These are phyloP conservation scores for Aspergillus cavernicola DNA, from an alignment of 495 filamentous ascomycete species.

Conservation along the genomic window DNA sequence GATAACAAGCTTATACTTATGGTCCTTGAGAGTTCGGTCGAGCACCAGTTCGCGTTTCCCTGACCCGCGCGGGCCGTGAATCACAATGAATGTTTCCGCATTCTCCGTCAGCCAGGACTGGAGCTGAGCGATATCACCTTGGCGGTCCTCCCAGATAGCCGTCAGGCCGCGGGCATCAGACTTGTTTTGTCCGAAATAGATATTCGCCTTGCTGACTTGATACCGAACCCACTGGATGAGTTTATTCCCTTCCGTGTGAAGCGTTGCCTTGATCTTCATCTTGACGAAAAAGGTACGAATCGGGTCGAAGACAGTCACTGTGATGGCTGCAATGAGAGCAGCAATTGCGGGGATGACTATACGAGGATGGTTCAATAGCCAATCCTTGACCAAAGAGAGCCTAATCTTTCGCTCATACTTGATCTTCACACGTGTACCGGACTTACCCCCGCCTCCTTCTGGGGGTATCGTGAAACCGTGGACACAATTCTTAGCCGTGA, in stretches of 20 bases:
- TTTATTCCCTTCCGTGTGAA: constrained; percentile 65
- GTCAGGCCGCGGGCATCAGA: constrained; percentile 66
- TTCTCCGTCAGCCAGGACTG: constrained; percentile 85
- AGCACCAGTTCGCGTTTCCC: constrained; percentile 86
- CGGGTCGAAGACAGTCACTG: constrained; percentile 90
- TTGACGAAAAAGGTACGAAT: constrained; percentile 89
- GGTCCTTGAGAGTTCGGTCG: constrained; percentile 73
- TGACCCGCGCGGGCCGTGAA: constrained; percentile 87
- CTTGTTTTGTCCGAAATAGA: constrained; percentile 52
- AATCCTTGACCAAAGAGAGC: constrained; percentile 75
- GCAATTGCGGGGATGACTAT: constrained; percentile 81
- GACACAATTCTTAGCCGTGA: constrained; percentile 89
- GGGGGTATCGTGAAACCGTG: constrained; percentile 74
- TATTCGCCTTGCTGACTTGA: constrained; percentile 64
- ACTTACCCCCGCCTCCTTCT: constrained; percentile 64
- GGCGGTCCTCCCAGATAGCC: constrained; percentile 85
- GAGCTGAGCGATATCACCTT: constrained; percentile 72
- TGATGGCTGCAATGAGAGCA: constrained; percentile 75
- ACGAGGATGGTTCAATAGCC: constrained; percentile 83
- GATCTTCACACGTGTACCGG: constrained; percentile 70
- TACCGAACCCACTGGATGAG: constrained; percentile 76
- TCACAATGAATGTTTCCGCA: constrained; percentile 86
- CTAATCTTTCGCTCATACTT: constrained; percentile 77
- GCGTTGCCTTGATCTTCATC: constrained; percentile 73
- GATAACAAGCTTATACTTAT: constrained; percentile 77